Evolutionary conservation across 768 basidiomycete species (phyloP).

Genomic region (Arthromyces matolae): DNA sequence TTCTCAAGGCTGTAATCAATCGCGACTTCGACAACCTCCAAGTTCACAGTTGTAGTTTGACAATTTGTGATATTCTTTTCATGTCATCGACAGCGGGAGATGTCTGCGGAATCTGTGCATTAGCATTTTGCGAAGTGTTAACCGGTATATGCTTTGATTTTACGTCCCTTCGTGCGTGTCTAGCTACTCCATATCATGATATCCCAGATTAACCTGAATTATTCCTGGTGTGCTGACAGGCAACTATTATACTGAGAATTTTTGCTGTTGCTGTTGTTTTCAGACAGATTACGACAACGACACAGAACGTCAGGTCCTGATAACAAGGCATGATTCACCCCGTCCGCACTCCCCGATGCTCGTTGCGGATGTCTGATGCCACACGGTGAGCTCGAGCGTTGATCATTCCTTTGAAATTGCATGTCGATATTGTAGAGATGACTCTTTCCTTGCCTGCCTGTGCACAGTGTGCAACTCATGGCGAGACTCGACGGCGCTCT

Average conservation of each 20-base stretch:
- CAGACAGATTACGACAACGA: conserved; percentile 8
- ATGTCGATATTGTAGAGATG: too few relatives aligned
- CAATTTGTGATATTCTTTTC: too few relatives aligned
- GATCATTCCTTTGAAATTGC: too few relatives aligned
- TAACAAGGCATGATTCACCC: conserved; percentile 26
- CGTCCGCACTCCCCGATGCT: conserved; percentile 25
- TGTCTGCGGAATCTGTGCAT: conserved; percentile 24
- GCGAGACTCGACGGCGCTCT: too few relatives aligned
- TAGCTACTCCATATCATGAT: not conserved
- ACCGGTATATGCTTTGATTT: conserved; percentile 39
- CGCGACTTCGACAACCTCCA: too few relatives aligned
- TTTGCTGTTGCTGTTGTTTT: conserved; percentile 24
- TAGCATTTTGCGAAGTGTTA: conserved; percentile 32
- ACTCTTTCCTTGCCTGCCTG: too few relatives aligned
- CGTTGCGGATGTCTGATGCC: conserved; percentile 10
- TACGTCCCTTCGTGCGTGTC: conserved; percentile 31
- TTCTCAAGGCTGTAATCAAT: not conserved
- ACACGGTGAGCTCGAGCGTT: too few relatives aligned
- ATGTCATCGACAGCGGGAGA: conserved; percentile 24
- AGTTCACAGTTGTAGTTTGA: too few relatives aligned
- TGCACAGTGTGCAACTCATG: too few relatives aligned
- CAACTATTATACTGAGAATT: conserved; percentile 32
- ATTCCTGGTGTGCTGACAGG: conserved; percentile 23
- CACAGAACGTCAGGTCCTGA: conserved; percentile 27
- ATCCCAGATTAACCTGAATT: not conserved